Evolutionary conservation across 2,329 filamentous ascomycete genomes (phyloP).

Genomic region (Lachnum nothofagi): DNA sequence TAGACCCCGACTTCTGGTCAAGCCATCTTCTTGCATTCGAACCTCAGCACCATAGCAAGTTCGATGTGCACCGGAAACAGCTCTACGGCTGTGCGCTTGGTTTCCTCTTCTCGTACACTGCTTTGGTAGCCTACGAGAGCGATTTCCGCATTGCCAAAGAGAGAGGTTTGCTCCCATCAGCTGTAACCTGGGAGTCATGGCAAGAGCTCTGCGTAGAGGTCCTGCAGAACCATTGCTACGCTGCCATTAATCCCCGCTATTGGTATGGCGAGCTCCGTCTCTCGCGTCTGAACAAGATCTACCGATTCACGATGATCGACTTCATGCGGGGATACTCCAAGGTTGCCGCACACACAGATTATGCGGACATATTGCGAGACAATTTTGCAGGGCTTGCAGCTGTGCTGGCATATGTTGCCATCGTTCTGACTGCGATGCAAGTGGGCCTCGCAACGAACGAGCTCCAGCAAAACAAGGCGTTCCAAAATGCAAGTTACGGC

Average conservation of each 20-base stretch:
- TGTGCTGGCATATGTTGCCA: no score
- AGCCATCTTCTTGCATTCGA: neutral
- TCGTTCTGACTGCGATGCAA: no score
- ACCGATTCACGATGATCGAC: no score
- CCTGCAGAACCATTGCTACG: constrained; percentile 7
- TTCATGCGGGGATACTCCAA: no score
- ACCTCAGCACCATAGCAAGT: neutral
- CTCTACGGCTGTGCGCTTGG: constrained; percentile 7
- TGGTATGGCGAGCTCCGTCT: constrained; percentile 16
- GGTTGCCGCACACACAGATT: no score
- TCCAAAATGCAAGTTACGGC: no score
- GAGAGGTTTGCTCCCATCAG: constrained; percentile 8
- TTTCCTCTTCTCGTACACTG: constrained; percentile 20
- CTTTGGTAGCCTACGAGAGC: constrained; percentile 16
- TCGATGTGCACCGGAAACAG: constrained; percentile 9
- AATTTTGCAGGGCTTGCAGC: no score
- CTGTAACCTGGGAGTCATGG: constrained; percentile 2
- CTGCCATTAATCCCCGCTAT: constrained; percentile 5
- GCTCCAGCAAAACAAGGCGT: no score
- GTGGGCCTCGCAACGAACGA: neutral
- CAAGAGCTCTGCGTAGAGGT: constrained; percentile 6
- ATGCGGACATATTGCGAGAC: no score
- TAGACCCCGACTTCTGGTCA: constrained; percentile 24
- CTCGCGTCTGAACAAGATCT: constrained; percentile 9
- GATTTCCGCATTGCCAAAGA: constrained; percentile 21